Evolutionary conservation across 176 grass and related monocot genomes (phyloP).

Genomic region (Avena eriantha): DNA sequence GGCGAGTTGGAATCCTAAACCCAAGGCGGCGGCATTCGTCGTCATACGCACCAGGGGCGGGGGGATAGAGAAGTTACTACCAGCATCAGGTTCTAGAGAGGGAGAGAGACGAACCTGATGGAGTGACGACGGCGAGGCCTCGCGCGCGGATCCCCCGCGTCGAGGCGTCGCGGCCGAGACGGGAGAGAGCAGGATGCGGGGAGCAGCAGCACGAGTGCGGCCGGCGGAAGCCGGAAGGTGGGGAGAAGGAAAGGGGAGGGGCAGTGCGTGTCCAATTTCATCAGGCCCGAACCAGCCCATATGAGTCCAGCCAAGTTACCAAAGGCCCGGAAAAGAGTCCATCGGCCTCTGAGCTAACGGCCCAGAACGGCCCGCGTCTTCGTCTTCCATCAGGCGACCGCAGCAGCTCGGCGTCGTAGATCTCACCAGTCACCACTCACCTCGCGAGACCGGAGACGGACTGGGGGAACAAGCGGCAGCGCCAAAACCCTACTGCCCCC

Average conservation of each 20-base stretch:
- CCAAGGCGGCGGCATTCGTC: too few relatives aligned
- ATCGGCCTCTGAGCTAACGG: not conserved
- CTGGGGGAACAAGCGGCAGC: not conserved
- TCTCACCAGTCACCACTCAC: not conserved
- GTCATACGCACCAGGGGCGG: not conserved
- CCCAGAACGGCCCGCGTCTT: not conserved
- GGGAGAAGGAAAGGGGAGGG: not conserved
- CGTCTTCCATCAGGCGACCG: not conserved
- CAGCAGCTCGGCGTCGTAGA: not conserved
- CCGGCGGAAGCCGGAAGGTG: not conserved
- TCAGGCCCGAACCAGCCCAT: not conserved
- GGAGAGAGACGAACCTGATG: not conserved
- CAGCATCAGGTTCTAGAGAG: not conserved
- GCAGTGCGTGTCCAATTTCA: not conserved
- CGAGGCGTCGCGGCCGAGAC: conserved; percentile 22
- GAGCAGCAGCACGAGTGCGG: conserved; percentile 9
- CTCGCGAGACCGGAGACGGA: conserved; percentile 21
- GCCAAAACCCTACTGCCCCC: conserved; percentile 41
- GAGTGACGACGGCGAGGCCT: not conserved
- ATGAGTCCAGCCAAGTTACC: too few relatives aligned
- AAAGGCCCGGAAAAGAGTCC: too few relatives aligned
- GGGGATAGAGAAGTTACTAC: not conserved
- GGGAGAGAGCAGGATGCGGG: not conserved
- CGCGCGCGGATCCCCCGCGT: conserved; percentile 1
- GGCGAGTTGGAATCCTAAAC: not conserved